phyloP scores from a whole-genome alignment of 2,329 filamentous ascomycete species.

The Sarocladium strictum region DNA sequence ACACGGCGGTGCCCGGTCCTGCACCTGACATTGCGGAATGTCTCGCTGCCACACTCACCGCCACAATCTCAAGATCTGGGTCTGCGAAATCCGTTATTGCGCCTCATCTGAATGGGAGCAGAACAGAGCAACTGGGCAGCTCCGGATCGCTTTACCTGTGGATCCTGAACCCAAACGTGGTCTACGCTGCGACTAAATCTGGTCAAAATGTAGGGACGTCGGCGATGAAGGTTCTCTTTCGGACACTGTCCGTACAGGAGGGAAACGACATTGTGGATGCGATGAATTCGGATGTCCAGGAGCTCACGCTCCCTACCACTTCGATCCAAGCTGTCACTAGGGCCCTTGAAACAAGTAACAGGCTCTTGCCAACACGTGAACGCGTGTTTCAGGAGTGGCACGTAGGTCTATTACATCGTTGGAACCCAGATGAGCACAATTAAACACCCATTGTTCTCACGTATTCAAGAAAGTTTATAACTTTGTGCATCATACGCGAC shows the following conservation, averaged over 20 bases:
- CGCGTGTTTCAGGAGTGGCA: constrained; percentile 60
- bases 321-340: constrained; percentile 40
- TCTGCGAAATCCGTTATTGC: constrained; percentile 51
- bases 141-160: constrained; percentile 39
- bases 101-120: constrained; percentile 20
- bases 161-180: constrained; percentile 51
- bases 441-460: background rate
- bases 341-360: constrained; percentile 41
- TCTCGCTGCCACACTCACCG: constrained; percentile 45
- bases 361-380: constrained; percentile 48
- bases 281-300: constrained; percentile 51
- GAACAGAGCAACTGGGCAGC: background rate
- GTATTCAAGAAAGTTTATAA: too few species aligned
- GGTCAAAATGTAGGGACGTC: constrained; percentile 18
- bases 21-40: constrained; percentile 41
- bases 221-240: constrained; percentile 51
- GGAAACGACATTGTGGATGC: constrained; percentile 44
- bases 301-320: constrained; percentile 46
- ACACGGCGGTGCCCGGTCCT: constrained; percentile 18
- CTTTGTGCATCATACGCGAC: too few species aligned
- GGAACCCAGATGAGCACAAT: constrained; percentile 16
- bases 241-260: constrained; percentile 33
- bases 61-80: constrained; percentile 49
- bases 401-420: constrained; percentile 53
- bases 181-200: constrained; percentile 39